A percentile compares a stretch with the other conserved stretches of the same genome.
Conservation (phyloP, 1,139 yeast species). For the Taiozyma sp. region DNA sequence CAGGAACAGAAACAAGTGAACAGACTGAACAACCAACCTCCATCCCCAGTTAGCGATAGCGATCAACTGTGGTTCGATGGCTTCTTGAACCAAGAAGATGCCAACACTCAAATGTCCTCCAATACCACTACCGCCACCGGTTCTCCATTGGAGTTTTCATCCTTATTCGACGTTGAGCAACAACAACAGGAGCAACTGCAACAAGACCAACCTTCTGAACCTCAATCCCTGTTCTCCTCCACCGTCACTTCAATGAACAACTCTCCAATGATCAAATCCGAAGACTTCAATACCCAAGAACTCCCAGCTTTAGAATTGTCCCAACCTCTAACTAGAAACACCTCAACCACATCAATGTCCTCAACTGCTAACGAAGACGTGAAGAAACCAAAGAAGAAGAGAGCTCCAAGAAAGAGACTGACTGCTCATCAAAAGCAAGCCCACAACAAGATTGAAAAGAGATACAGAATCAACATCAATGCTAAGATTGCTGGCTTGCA, state of each 20-base stretch:
- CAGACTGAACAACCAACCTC: conserved; percentile 3
- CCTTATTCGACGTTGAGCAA: conserved; percentile 19
- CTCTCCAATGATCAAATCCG: conserved; percentile 25
- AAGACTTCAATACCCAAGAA: conserved; percentile 8
- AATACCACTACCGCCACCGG: conserved; percentile 12
- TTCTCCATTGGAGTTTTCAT: conserved; percentile 24
- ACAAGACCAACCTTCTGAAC: conserved; percentile 10
- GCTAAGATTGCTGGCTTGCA: conserved; percentile 66
- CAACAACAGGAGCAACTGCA: conserved; percentile 2
- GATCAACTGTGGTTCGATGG: conserved; percentile 19
- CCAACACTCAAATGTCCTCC: neutral
- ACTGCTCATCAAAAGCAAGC: conserved; percentile 64
- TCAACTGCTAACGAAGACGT: conserved; percentile 2
- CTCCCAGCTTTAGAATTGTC: conserved; percentile 15
- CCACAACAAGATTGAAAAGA: conserved; percentile 66
- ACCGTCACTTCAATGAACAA: conserved; percentile 21
- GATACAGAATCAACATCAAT: conserved; percentile 68
- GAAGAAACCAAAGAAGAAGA: conserved; percentile 32
- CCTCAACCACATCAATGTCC: neutral
- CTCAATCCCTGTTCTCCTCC: conserved; percentile 20
- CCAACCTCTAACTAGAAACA: conserved; percentile 1
- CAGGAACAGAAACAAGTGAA: conserved; percentile 3
- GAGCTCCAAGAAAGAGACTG: conserved; percentile 53
- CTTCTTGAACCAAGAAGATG: conserved; percentile 12
- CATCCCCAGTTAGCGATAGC: conserved; percentile 7